A percentile compares a stretch with the other conserved stretches of the same genome.
phyloP scores from a whole-genome alignment of 2,329 filamentous ascomycete species.

The Cordyceps fumosorosea region DNA sequence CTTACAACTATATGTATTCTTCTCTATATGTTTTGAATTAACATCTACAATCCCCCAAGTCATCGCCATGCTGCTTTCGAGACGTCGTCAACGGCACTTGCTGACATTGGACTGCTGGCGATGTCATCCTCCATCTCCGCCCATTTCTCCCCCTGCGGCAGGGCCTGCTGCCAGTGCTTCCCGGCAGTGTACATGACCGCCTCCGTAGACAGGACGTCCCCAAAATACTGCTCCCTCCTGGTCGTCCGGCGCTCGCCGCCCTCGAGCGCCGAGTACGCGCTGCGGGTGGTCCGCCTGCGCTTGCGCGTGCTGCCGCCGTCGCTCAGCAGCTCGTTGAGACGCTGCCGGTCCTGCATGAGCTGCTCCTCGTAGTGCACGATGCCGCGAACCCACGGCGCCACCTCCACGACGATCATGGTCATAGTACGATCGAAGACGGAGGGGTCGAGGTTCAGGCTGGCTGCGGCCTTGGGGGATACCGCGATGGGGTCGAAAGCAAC shows the following conservation, averaged over 20 bases:
- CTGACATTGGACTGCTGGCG: conserved; percentile 7
- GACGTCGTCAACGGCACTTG: neutral
- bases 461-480: conserved; percentile 36
- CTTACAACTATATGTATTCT: neutral
- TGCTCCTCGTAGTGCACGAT: conserved; percentile 73
- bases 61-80: neutral
- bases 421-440: conserved; percentile 73
- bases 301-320: conserved; percentile 45
- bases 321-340: conserved; percentile 55
- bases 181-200: conserved; percentile 61
- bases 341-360: conserved; percentile 61
- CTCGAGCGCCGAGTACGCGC: conserved; percentile 70
- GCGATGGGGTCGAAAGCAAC: conserved; percentile 57
- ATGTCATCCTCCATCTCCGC: neutral
- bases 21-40: neutral
- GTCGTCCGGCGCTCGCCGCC: conserved; percentile 62
- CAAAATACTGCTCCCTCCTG: conserved; percentile 67
- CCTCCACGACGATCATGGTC: conserved; percentile 60
- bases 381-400: conserved; percentile 83
- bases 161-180: conserved; percentile 29
- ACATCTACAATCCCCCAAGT: neutral
- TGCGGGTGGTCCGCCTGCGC: conserved; percentile 63
- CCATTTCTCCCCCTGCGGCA: neutral
- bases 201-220: conserved; percentile 49
- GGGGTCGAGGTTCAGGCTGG: conserved; percentile 45